Base-by-base conservation (phyloP, 2,329 filamentous ascomycete species). In the Sporothrix protearum region DNA sequence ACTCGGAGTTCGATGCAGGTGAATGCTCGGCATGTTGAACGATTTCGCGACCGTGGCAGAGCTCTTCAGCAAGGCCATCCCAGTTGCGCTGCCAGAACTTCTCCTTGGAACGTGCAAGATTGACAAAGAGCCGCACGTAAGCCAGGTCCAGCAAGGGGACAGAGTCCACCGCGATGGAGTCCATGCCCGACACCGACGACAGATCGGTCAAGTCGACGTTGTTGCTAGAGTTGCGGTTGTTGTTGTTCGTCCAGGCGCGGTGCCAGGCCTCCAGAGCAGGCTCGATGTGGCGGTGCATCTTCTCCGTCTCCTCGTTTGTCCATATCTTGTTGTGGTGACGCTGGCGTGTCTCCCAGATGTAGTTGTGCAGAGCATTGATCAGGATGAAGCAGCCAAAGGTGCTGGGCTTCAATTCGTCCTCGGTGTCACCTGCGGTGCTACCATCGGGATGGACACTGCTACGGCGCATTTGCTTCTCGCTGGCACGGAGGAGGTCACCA, bases 271-370 rank as follows among this genome's bases (percentile, higher is more conserved):
- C 92, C 73, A 99, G 83, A 2, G 95, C 95, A 12, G 95, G 95
- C 79, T 97, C 94, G 72, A 98, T 96, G 77, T 97, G 94, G 1
- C 92, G 88, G 79, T 97, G 94, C 94, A 98, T 97, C 75, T 94
- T 93, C 76, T 98, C 94, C 0, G 93, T 97, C 80, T 98, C 95
- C 75, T 95, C 91, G 45, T 91, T 89, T 1, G 94, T 97, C 95
- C 95, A 97, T 66, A 93, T 85, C 74, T 93, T 91, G 76, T 92
- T 94, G 76, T 94, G 91, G 76, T 97, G 94, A 69, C 94, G 86
- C 80, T 97, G 94, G 30, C 95, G 87, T 0, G 94, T 97, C 81
- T 98, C 95, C 96, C 96, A 98, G 59, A 98, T 97, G 80, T 97
- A 97, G 76, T 97, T 97, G 82, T 98, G 96, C 30, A 98, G 85